Evolutionary conservation across 2,329 filamentous ascomycete species (phyloP), one percentile per base, ranked within the genome.

Genomic region (Knufia petricola): DNA sequence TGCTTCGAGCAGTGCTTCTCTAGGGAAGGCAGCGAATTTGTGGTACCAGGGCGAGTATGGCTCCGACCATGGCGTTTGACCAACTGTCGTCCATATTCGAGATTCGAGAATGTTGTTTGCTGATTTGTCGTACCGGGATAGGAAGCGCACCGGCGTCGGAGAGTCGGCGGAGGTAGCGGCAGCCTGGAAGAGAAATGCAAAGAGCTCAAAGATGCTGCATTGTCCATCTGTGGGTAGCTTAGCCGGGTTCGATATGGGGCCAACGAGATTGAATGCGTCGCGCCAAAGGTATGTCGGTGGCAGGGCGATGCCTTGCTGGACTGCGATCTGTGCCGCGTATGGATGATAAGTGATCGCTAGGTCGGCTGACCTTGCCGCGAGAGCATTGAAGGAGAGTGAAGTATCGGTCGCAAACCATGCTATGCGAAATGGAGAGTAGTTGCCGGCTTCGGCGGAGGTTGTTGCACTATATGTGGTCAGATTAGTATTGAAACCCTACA

Each of bases 61-160:
- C n/a, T 49, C 23, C 4, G 46, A 23, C 50, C 50, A 49, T 23
- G 50, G 50, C 13, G 50, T 62, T 56, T 73, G 71, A 3, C 70
- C 72, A 28, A 74, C 71, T 0, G 59, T 58, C 3, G 69, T 63
- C 69, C 70, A 75, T 2, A 73, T 57, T 31, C 64, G 53, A 0
- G 67, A 67, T 45, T 74, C 72, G 50, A 72, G 72, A 43, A 74
- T 71, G 50, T 72, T 74, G 2, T 69, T 72, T 0, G 71, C 71
- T 2, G 69, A 72, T 55, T 73, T 74, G 52, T 74, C 71, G 43
- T 64, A 74, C 1, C 71, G 64, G 24, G 60, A 67, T 9, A 73
- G 57, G 46, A 73, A 74, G 12, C 68, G 64, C 1, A 70, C 64
- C 0, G 64, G 62, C 0, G 23, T 4, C 13, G 17, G 19, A 32